These are phyloP conservation scores for Penicillium sp. DNA, from an alignment of 2,329 filamentous ascomycete species.

Conservation along the genomic window DNA sequence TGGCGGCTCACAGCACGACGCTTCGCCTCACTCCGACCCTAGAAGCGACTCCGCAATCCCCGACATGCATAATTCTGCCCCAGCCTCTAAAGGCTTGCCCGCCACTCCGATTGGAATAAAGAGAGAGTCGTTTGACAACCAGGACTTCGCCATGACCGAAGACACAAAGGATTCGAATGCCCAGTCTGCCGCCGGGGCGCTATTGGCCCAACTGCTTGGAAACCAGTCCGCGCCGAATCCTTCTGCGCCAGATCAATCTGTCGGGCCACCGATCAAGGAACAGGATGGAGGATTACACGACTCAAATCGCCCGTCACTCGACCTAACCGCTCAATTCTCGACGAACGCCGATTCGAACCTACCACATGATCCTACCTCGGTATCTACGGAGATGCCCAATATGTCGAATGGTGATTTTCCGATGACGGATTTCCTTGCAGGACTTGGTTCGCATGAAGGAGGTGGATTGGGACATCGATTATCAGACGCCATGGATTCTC, in stretches of 20 bases:
- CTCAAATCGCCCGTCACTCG: slow-evolving; percentile 7
- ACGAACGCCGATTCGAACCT: slow-evolving; percentile 9
- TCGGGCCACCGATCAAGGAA: slow-evolving; percentile 9
- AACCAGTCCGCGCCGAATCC: slow-evolving; percentile 29
- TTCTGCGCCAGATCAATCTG: slow-evolving; percentile 15
- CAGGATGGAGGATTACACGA: slow-evolving; percentile 20
- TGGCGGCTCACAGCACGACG: slow-evolving; percentile 29
- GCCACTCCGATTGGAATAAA: slow-evolving; percentile 33
- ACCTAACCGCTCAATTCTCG: slow-evolving; percentile 4
- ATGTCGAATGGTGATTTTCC: slow-evolving; percentile 19
- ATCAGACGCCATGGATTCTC: slow-evolving; percentile 28
- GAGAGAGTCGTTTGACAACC: slow-evolving; percentile 29
- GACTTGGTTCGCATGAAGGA: slow-evolving; percentile 11
- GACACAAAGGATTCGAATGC: slow-evolving; percentile 36
- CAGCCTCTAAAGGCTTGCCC: slow-evolving; percentile 32
- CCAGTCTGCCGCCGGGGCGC: slow-evolving; percentile 42
- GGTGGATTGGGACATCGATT: slow-evolving; percentile 8
- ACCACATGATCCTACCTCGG: slow-evolving; percentile 10
- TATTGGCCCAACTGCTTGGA: slow-evolving; percentile 44
- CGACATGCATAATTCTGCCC: slow-evolving; percentile 40
- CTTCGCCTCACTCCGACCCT: slow-evolving; percentile 28
- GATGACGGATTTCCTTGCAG: slow-evolving; percentile 17
- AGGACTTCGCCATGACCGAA: slow-evolving; percentile 21
- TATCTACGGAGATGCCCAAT: slow-evolving; percentile 17
- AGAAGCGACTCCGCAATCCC: slow-evolving; percentile 41